A percentile compares a stretch with the other conserved stretches of the same genome.
phyloP scores from a whole-genome alignment of 2,329 filamentous ascomycete genomes.

The Ustulina deusta region DNA sequence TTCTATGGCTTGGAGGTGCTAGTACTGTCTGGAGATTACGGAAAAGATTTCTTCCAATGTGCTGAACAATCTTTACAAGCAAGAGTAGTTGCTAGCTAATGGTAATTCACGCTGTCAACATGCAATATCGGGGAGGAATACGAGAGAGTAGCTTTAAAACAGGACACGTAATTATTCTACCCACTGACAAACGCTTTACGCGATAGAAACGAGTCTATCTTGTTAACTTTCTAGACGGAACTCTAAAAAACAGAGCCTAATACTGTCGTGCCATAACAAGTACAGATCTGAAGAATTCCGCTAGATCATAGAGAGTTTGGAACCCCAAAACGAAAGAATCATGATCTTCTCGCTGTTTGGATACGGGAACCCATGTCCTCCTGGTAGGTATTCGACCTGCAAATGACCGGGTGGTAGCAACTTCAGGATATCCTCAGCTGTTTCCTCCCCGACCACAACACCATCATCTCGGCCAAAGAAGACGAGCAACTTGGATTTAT shows the following conservation, averaged over 20 bases:
- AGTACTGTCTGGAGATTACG: not conserved
- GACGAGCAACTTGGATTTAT: conserved; percentile 43
- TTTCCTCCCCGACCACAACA: conserved; percentile 41
- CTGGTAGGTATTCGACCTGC: conserved; percentile 43
- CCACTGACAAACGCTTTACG: too few species aligned
- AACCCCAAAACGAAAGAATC: conserved; percentile 41
- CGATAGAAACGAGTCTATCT: too few species aligned
- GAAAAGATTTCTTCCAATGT: not conserved
- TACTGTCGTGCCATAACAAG: too few species aligned
- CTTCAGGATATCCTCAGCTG: conserved; percentile 44
- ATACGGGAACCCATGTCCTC: conserved; percentile 45
- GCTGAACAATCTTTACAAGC: not conserved
- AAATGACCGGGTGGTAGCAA: conserved; percentile 41
- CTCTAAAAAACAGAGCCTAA: too few species aligned
- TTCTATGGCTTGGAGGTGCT: not conserved
- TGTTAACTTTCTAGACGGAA: too few species aligned
- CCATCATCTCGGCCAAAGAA: conserved; percentile 43
- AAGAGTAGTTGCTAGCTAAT: too few species aligned
- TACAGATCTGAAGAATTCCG: too few species aligned
- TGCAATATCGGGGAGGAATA: too few species aligned
- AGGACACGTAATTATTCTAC: too few species aligned
- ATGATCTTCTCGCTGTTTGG: conserved; percentile 43
- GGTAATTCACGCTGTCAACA: too few species aligned
- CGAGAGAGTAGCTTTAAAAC: too few species aligned
- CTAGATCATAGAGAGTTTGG: not conserved